Evolutionary conservation across 192 early-diverging fungal genomes (phyloP).

Genomic region (Dissophora globulifera): DNA sequence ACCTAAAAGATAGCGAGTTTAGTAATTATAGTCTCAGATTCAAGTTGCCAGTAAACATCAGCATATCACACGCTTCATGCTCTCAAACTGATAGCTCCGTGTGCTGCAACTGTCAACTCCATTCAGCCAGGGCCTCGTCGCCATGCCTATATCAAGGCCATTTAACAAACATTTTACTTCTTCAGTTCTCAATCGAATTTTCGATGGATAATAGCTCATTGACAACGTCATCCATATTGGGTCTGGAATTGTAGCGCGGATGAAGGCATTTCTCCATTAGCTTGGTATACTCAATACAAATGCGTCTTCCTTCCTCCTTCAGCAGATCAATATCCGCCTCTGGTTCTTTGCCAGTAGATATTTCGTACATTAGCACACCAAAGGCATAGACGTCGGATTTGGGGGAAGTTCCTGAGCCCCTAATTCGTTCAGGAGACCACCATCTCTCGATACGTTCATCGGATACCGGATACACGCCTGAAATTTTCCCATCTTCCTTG

Average conservation of each 20-base stretch:
- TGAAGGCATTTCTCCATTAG: constrained; percentile 26
- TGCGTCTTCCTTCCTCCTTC: constrained; percentile 2
- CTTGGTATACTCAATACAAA: constrained; percentile 18
- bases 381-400: constrained; percentile 25
- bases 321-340: constrained; percentile 23
- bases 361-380: constrained; percentile 40
- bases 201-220: constrained; percentile 12
- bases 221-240: constrained; percentile 9
- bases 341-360: constrained; percentile 27
- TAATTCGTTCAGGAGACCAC: constrained; percentile 20
- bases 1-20: no score
- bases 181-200: neutral
- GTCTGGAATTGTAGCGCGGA: constrained; percentile 4
- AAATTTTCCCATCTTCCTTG: constrained; percentile 6
- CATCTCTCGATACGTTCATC: constrained; percentile 2
- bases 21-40: no score
- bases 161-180: no score
- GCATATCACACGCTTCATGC: no score
- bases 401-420: neutral
- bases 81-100: no score
- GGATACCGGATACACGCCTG: constrained; percentile 3
- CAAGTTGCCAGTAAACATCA: no score
- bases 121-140: no score
- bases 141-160: no score
- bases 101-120: no score